Percentiles rank a stretch among this genome's conserved stretches.
Conservation (phyloP, 192 early-diverging fungal genomes). For the Umbelopsis ramanniana region DNA sequence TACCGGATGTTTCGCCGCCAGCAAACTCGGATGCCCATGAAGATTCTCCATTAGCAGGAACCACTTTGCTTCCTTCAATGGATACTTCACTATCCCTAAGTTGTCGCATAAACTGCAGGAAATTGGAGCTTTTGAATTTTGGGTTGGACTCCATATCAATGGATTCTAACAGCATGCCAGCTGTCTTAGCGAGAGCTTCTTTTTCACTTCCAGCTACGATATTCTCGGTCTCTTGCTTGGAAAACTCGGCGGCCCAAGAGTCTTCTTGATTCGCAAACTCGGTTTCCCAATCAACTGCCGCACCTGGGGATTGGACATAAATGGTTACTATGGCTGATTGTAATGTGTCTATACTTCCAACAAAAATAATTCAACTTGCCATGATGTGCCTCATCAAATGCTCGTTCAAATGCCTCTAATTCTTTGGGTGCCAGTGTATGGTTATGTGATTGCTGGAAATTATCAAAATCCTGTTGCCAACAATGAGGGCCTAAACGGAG, state of each 20-base stretch:
- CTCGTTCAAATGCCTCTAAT: conserved; percentile 70
- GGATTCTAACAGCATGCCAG: conserved; percentile 78
- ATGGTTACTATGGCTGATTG: conserved; percentile 29
- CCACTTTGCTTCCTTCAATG: conserved; percentile 90
- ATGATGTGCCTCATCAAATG: conserved; percentile 65
- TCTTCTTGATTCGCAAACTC: conserved; percentile 48
- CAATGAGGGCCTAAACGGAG: conserved; percentile 5
- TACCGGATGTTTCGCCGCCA: conserved; percentile 5
- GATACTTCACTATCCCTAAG: conserved; percentile 86
- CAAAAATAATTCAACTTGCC: conserved; percentile 27
- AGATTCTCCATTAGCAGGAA: conserved; percentile 48
- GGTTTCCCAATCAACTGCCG: conserved; percentile 56
- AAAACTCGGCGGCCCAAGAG: conserved; percentile 10
- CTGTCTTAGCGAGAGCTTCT: conserved; percentile 80
- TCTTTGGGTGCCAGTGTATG: conserved; percentile 51
- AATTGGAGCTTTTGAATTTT: conserved; percentile 92
- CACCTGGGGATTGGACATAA: conserved; percentile 1
- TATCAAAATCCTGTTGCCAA: conserved; percentile 59
- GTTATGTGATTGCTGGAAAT: conserved; percentile 34
- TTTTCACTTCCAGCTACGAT: conserved; percentile 45
- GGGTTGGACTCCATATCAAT: conserved; percentile 81
- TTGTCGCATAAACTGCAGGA: conserved; percentile 92
- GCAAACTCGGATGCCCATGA: conserved; percentile 46
- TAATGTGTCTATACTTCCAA: conserved; percentile 33
- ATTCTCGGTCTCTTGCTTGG: neutral